phyloP scores from a whole-genome alignment of 2,329 filamentous ascomycete species.

The Colletotrichum scovillei region DNA sequence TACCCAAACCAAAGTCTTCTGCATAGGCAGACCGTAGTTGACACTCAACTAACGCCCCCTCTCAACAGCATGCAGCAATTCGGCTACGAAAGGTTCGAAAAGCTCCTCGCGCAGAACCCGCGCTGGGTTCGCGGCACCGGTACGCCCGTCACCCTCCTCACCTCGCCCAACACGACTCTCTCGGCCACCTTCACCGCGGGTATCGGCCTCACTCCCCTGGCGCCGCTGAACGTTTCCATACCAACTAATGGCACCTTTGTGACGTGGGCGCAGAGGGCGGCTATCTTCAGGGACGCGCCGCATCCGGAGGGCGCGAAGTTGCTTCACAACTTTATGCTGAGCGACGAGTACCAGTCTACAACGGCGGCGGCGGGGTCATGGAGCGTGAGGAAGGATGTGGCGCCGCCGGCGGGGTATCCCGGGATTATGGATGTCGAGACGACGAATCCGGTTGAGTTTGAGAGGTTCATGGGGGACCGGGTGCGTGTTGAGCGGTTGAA shows the following conservation, averaged over 20 bases:
- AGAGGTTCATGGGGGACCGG: constrained; percentile 54
- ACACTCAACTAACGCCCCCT: background rate
- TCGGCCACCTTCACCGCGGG: constrained; percentile 48
- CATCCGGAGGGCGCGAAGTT: constrained; percentile 63
- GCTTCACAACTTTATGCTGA: constrained; percentile 59
- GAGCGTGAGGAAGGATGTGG: constrained; percentile 50
- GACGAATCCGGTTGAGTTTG: constrained; percentile 52
- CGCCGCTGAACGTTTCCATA: constrained; percentile 40
- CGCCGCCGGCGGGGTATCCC: constrained; percentile 42
- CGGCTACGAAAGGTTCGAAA: constrained; percentile 59
- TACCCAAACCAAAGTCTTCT: no score
- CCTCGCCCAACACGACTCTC: constrained; percentile 40
- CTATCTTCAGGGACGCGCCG: constrained; percentile 59
- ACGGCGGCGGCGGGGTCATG: constrained; percentile 38
- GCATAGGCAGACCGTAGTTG: background rate
- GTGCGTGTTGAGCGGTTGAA: constrained; percentile 51
- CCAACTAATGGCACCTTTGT: constrained; percentile 54
- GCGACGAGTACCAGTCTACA: constrained; percentile 49
- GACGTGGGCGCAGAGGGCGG: constrained; percentile 60
- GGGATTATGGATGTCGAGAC: constrained; percentile 42
- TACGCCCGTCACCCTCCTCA: constrained; percentile 52
- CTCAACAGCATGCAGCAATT: constrained; percentile 49
- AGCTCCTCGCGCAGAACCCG: constrained; percentile 59
- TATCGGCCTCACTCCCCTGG: constrained; percentile 34
- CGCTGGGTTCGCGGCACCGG: constrained; percentile 63